phyloP scores from a whole-genome alignment of 2,329 filamentous ascomycete genomes.

The Parafenestella ontariensis region DNA sequence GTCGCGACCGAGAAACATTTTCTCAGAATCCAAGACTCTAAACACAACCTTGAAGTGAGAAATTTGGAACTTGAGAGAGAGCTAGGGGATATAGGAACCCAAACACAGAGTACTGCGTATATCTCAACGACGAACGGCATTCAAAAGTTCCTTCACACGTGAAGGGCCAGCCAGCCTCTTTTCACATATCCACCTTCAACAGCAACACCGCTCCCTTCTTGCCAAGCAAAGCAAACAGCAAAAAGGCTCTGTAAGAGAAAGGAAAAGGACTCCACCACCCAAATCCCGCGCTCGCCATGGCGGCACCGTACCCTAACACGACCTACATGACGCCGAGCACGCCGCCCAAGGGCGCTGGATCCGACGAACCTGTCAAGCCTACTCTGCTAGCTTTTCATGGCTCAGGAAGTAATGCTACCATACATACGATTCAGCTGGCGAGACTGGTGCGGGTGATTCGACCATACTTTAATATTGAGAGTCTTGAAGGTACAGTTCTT shows the following conservation, averaged over 20 bases:
- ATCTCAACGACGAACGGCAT: neutral
- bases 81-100: neutral
- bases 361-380: constrained; percentile 27
- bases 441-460: constrained; percentile 34
- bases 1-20: neutral
- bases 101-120: neutral
- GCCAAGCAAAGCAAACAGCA: no score
- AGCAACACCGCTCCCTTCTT: no score
- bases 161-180: no score
- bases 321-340: constrained; percentile 1
- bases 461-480: constrained; percentile 33
- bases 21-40: neutral
- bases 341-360: neutral
- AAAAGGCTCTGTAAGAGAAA: no score
- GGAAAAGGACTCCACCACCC: no score
- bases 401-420: constrained; percentile 41
- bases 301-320: neutral
- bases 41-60: neutral
- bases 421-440: constrained; percentile 44
- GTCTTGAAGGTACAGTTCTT: constrained; percentile 38
- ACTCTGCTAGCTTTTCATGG: constrained; percentile 48
- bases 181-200: no score
- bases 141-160: neutral
- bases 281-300: neutral
- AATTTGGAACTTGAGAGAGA: neutral